phyloP scores from a whole-genome alignment of 2,329 filamentous ascomycete genomes.

The Penicillium sp. region DNA sequence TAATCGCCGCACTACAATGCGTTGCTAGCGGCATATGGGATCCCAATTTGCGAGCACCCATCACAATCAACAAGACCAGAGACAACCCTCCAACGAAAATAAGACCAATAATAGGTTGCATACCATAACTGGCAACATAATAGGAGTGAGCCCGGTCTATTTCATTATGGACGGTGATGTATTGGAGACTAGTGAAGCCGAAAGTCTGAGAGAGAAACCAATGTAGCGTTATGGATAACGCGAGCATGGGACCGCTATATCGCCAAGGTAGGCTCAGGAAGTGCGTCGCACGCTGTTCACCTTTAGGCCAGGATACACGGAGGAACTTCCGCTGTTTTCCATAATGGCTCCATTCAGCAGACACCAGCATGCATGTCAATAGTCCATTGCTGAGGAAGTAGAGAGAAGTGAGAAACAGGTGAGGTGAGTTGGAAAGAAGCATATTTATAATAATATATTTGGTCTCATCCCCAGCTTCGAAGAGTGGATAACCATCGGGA shows the following conservation, averaged over 20 bases:
- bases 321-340: slow-evolving; percentile 16
- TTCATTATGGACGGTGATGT: too few relatives aligned
- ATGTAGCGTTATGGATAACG: not conserved
- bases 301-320: not conserved
- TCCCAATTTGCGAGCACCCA: not conserved
- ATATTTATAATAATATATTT: too few relatives aligned
- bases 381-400: slow-evolving; percentile 35
- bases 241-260: not conserved
- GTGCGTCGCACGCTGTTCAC: not conserved
- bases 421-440: not conserved
- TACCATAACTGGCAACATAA: too few relatives aligned
- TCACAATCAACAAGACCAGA: not conserved
- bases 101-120: not conserved
- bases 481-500: too few relatives aligned
- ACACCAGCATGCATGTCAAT: slow-evolving; percentile 45
- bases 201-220: not conserved
- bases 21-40: slow-evolving; percentile 7
- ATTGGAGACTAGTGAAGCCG: too few relatives aligned
- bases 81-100: not conserved
- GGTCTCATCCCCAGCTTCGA: too few relatives aligned
- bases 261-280: not conserved
- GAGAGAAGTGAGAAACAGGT: slow-evolving; percentile 24
- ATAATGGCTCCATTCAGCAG: slow-evolving; percentile 47
- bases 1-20: slow-evolving; percentile 11
- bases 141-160: not conserved